phyloP scores from a whole-genome alignment of 2,329 filamentous ascomycete genomes.

The Colletotrichum camelliae region DNA sequence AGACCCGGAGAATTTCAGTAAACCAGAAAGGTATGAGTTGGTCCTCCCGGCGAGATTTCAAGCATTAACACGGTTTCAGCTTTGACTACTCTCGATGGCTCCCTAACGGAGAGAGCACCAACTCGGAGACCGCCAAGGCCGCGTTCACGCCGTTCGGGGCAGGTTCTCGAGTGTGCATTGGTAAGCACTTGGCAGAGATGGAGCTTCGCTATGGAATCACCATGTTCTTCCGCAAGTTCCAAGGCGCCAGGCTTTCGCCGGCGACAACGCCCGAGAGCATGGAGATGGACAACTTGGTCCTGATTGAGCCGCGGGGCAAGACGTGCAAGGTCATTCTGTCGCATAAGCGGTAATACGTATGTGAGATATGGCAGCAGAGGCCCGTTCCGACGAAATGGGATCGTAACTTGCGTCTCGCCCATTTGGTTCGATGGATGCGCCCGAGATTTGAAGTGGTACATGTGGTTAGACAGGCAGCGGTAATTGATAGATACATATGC shows the following conservation, averaged over 20 bases:
- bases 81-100: background rate
- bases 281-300: background rate
- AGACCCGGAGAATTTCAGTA: conserved; percentile 41
- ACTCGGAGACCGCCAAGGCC: conserved; percentile 42
- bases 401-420: accelerated
- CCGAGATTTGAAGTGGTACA: background rate
- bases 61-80: background rate
- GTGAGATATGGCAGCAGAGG: accelerated
- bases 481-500: background rate
- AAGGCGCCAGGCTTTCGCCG: conserved; percentile 33
- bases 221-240: conserved; percentile 55
- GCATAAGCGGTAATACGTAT: background rate
- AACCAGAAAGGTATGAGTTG: conserved; percentile 35
- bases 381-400: background rate
- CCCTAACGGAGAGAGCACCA: conserved; percentile 22
- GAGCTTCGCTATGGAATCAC: conserved; percentile 58
- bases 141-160: conserved; percentile 58
- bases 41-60: background rate
- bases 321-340: background rate
- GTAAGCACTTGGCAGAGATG: conserved; percentile 61
- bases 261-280: background rate
- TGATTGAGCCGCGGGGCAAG: background rate
- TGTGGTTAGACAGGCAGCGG: accelerated
- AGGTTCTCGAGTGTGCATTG: conserved; percentile 55
- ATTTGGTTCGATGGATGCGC: background rate